Evolutionary conservation across 495 filamentous ascomycete species (phyloP).

Genomic region (Xylaria palmicola): DNA sequence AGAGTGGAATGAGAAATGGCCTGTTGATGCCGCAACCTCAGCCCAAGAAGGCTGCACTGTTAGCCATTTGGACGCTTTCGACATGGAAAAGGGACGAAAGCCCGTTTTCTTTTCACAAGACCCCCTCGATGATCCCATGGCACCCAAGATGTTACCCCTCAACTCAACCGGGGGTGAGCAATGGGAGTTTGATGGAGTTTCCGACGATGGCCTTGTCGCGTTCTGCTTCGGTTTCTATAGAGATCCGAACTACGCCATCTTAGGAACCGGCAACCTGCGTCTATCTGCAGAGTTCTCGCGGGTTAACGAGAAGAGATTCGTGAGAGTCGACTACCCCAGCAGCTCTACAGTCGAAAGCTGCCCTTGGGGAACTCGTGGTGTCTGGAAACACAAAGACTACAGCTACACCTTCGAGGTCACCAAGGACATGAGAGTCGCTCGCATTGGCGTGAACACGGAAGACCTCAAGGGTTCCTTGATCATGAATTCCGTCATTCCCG

Average conservation of each 20-base stretch:
- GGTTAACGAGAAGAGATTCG: conserved; percentile 5
- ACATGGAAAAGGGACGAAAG: too few species aligned
- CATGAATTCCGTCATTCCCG: not conserved
- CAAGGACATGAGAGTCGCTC: not conserved
- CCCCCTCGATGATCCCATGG: too few species aligned
- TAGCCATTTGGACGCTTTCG: too few species aligned
- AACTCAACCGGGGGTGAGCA: conserved; percentile 21
- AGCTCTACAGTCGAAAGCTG: conserved; percentile 8
- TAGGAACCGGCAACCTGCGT: conserved; percentile 19
- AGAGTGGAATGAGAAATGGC: too few species aligned
- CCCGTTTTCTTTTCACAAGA: too few species aligned
- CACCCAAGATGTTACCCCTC: too few species aligned
- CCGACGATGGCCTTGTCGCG: not conserved
- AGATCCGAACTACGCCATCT: conserved; percentile 15
- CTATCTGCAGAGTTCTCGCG: conserved; percentile 9
- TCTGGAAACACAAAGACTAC: not conserved
- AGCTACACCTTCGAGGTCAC: not conserved
- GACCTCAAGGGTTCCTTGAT: not conserved
- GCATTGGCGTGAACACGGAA: not conserved
- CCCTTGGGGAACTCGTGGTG: not conserved
- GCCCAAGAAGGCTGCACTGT: too few species aligned
- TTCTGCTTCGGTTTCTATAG: conserved; percentile 18
- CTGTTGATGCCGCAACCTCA: too few species aligned
- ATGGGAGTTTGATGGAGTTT: conserved; percentile 30
- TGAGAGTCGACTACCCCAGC: conserved; percentile 7